Conservation (phyloP, 306 rosid genomes). For the Inga laurina region DNA sequence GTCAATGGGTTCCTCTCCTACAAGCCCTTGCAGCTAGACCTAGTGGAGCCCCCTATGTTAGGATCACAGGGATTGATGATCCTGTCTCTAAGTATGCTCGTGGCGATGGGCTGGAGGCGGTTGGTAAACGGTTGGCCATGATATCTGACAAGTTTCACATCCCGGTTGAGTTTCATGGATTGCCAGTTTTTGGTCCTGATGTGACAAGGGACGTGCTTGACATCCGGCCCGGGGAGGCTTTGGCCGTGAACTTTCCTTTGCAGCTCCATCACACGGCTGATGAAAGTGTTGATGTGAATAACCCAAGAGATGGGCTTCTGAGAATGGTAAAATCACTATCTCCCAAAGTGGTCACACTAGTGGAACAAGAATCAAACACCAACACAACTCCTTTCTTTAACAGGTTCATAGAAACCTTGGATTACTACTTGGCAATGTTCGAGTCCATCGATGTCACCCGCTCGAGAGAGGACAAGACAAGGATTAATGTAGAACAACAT, state of each 20-base stretch:
- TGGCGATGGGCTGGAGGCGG: constrained; percentile 69
- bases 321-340: constrained; percentile 73
- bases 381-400: constrained; percentile 81
- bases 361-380: constrained; percentile 93
- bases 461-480: constrained; percentile 57
- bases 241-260: constrained; percentile 84
- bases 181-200: constrained; percentile 64
- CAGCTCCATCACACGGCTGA: constrained; percentile 92
- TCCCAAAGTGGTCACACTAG: constrained; percentile 73
- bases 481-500: constrained; percentile 82
- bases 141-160: constrained; percentile 60
- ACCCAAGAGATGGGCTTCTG: constrained; percentile 77
- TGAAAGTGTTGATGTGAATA: constrained; percentile 76
- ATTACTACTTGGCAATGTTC: constrained; percentile 74
- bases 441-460: constrained; percentile 76
- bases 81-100: constrained; percentile 68
- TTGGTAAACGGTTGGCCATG: constrained; percentile 51
- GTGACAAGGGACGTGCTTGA: constrained; percentile 72
- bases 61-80: constrained; percentile 88
- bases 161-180: constrained; percentile 70
- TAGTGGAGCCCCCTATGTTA: constrained; percentile 72
- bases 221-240: constrained; percentile 74
- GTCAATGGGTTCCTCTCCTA: constrained; percentile 84
- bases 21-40: constrained; percentile 94
- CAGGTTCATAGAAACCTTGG: constrained; percentile 70